A percentile compares a stretch with the other conserved stretches of the same genome.
Evolutionary conservation across 2,329 filamentous ascomycete genomes (phyloP).

Genomic region (Curvularia verruculosa): DNA sequence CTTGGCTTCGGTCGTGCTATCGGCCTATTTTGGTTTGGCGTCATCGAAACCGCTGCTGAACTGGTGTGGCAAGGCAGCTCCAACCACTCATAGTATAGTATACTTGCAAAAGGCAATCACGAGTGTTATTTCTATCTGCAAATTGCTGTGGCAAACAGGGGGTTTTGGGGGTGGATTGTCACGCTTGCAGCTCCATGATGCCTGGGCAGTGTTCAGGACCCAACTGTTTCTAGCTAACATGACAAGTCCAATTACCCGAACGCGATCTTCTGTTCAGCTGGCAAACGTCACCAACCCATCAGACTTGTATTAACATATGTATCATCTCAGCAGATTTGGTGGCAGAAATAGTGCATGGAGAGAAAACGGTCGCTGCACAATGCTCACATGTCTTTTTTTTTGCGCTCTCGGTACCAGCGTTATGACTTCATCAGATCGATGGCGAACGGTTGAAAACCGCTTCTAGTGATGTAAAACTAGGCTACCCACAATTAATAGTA

Average conservation of each 20-base stretch:
- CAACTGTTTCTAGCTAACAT: not conserved
- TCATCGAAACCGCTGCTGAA: constrained; percentile 2
- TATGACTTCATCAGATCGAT: not conserved
- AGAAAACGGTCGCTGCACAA: not conserved
- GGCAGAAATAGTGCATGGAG: not conserved
- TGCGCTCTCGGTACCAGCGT: not conserved
- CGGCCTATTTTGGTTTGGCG: constrained; percentile 7
- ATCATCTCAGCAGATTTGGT: not conserved
- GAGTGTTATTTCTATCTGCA: not conserved
- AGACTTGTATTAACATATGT: not conserved
- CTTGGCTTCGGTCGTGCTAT: constrained; percentile 11
- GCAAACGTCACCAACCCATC: constrained; percentile 9
- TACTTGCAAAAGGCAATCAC: not conserved
- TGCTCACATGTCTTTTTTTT: not conserved
- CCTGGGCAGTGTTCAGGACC: constrained; percentile 6
- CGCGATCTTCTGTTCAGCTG: constrained; percentile 1
- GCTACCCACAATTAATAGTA: constrained; percentile 13
- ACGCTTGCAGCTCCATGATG: constrained; percentile 6
- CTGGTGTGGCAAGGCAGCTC: not conserved
- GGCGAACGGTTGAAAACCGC: not conserved
- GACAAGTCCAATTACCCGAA: constrained; percentile 3
- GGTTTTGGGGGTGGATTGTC: not conserved
- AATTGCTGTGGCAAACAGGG: not conserved
- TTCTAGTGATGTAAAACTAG: not conserved
- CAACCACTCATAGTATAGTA: not conserved